phyloP scores from a whole-genome alignment of 371 early-diverging fungal genomes.

The Circinella umbellata region DNA sequence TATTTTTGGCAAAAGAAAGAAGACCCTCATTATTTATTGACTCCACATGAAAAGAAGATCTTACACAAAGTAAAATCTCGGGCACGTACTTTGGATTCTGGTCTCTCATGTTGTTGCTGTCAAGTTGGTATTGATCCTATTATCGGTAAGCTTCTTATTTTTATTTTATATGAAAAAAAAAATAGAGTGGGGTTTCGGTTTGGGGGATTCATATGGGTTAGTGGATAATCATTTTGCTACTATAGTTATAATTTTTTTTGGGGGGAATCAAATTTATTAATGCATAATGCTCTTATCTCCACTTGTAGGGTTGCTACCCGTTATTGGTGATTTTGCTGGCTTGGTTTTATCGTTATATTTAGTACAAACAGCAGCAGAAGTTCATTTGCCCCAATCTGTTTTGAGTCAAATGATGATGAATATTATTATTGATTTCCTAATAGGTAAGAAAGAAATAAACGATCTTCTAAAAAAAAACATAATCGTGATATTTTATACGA shows the following conservation, averaged over 20 bases:
- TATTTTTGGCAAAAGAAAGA: conserved; percentile 16
- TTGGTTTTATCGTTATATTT: conserved; percentile 26
- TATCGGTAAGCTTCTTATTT: conserved; percentile 22
- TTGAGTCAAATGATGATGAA: conserved; percentile 35
- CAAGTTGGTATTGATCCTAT: conserved; percentile 35
- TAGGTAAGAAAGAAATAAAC: conserved; percentile 1
- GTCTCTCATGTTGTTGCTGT: conserved; percentile 31
- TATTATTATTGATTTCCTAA: conserved; percentile 35
- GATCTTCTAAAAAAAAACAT: no score
- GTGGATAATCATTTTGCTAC: no score
- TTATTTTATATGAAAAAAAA: neutral
- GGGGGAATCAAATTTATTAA: neutral
- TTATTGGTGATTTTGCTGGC: conserved; percentile 44
- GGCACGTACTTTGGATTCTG: conserved; percentile 26
- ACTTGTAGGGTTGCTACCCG: conserved; percentile 28
- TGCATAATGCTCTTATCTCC: neutral
- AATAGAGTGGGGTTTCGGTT: neutral
- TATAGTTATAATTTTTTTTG: neutral
- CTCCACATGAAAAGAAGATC: conserved; percentile 20
- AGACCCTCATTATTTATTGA: conserved; percentile 5
- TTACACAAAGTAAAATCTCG: conserved; percentile 24
- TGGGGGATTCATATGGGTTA: no score
- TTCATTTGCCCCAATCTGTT: conserved; percentile 24
- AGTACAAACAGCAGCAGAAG: conserved; percentile 25
- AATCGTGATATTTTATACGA: no score